Evolutionary conservation across 768 basidiomycete genomes (phyloP).

Genomic region (Leccinum longicurvipes): DNA sequence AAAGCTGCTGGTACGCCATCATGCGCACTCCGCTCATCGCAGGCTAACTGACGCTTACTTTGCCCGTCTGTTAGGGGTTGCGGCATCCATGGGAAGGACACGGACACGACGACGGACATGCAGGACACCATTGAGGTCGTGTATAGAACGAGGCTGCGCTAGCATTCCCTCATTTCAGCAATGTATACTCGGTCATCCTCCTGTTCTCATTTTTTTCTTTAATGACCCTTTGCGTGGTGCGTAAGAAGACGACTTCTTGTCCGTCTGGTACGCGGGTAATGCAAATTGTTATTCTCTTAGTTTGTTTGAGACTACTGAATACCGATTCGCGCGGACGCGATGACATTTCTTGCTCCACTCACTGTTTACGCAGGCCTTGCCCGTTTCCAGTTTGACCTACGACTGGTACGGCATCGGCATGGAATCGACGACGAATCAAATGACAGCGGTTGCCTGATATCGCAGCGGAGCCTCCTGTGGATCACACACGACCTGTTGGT

Average conservation of each 20-base stretch:
- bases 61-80: conserved; percentile 38
- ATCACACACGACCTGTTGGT: conserved; percentile 24
- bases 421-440: conserved; percentile 17
- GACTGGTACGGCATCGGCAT: conserved; percentile 12
- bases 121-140: conserved; percentile 36
- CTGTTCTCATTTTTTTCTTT: background rate
- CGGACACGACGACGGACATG: conserved; percentile 41
- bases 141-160: conserved; percentile 11
- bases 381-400: background rate
- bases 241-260: background rate
- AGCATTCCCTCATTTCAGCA: background rate
- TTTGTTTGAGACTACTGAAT: background rate
- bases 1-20: conserved; percentile 58
- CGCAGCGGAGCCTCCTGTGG: conserved; percentile 19
- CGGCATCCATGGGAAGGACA: conserved; percentile 68
- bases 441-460: conserved; percentile 14
- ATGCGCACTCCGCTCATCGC: background rate
- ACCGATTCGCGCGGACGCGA: background rate
- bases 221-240: background rate
- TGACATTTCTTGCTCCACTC: background rate
- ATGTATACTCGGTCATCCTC: conserved; percentile 11
- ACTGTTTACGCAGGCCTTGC: background rate
- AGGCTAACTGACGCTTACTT: background rate
- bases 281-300: background rate
- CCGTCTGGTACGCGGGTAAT: background rate